A percentile compares a stretch with the other conserved stretches of the same genome.
phyloP scores from a whole-genome alignment of 805 yeast genomes.

The Candida dajiaensis region DNA sequence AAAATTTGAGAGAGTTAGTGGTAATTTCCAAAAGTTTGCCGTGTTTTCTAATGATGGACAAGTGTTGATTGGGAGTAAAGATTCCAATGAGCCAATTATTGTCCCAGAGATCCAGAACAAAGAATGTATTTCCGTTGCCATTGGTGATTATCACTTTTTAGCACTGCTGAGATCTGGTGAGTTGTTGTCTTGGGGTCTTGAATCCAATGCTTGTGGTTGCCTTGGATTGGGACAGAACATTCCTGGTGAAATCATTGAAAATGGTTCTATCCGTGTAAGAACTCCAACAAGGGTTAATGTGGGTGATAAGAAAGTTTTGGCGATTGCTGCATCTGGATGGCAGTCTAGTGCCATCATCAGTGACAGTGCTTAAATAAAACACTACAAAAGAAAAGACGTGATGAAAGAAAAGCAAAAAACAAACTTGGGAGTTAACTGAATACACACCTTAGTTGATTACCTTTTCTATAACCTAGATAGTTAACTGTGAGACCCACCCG shows the following conservation, averaged over 20 bases:
- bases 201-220: conserved; percentile 58
- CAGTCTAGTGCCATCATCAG: conserved; percentile 61
- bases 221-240: conserved; percentile 52
- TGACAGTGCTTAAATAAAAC: neutral
- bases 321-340: conserved; percentile 76
- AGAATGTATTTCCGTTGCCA: conserved; percentile 48
- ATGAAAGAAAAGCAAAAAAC: neutral
- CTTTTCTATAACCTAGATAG: conserved; percentile 12
- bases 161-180: conserved; percentile 58
- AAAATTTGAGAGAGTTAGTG: conserved; percentile 44
- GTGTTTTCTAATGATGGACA: conserved; percentile 46
- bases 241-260: conserved; percentile 16
- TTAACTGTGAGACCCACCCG: no score
- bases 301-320: conserved; percentile 31
- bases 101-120: conserved; percentile 39
- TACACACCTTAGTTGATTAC: neutral
- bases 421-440: no score
- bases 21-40: conserved; percentile 49
- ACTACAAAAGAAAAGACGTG: conserved; percentile 4
- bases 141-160: conserved; percentile 68
- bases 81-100: conserved; percentile 27
- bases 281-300: conserved; percentile 37
- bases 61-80: conserved; percentile 14
- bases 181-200: conserved; percentile 63
- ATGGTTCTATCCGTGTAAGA: conserved; percentile 26